Base-by-base conservation (phyloP, 2,329 filamentous ascomycete genomes). In the Emydomyces testavorans region DNA sequence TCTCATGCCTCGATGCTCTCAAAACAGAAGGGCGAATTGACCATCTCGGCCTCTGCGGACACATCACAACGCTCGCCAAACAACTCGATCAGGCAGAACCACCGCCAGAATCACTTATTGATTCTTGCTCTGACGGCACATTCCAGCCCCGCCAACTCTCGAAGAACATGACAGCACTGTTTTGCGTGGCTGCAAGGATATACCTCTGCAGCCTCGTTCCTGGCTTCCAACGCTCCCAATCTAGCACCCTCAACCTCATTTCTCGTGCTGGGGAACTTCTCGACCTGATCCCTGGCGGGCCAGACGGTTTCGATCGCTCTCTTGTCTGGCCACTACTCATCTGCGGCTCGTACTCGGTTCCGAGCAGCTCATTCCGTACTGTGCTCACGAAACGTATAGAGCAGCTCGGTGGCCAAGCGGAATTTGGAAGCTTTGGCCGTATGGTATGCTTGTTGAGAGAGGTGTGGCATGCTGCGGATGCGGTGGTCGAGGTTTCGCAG, bases 141-240 rank as follows among this genome's bases (percentile, higher is more conserved):
- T 77, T 95, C 56, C 82, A 82, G 48, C 84, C 89, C 2, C 85
- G 84, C 61, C 83, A 93, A 66, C 76, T 96, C 54, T 83, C 82
- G 62, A 81, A 78, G 65, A 94, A 93, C 72, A 87, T 96, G 67
- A 94, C 88, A 0, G 77, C 82, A 34, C 80, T 93, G 36, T 98
- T 94, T 78, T 85, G 90, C 58, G 73, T 94, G 46, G 90, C 90
- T 1, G 89, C 90, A 2, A 83, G 90, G 61, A 88, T 98, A 69
- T 95, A 95, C 68, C 80, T 96, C n/a, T 94, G 88, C 79, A 89
- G 85, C 61, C 75, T 98, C 29, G 85, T 96, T 0, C 90, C 90
- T 0, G 88, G 88, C 49, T 92, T 90, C 68, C 80, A 82, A 58
- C 83, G 84, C 40, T 75, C 74, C 49, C 82, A 92, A 58, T 71